Percentiles rank a stretch among this genome's conserved stretches.
Conservation (phyloP, 2,329 filamentous ascomycete genomes). For the Hypomyces perniciosus region DNA sequence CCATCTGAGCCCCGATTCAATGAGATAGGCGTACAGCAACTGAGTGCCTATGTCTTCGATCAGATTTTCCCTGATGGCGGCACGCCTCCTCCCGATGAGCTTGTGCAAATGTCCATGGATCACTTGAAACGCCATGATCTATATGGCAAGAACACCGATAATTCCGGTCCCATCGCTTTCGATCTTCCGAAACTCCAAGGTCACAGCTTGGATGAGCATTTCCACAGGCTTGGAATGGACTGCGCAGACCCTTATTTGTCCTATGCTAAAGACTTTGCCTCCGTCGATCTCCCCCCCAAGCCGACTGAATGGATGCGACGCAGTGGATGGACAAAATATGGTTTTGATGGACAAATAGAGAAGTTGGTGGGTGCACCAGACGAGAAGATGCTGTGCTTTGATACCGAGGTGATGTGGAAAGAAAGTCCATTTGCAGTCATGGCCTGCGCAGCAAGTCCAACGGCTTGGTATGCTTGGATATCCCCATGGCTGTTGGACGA, state of each 20-base stretch:
- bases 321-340: constrained; percentile 95
- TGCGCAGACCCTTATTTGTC: constrained; percentile 78
- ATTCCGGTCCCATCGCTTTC: constrained; percentile 70
- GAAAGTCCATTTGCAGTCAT: constrained; percentile 89
- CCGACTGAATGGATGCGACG: constrained; percentile 66
- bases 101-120: constrained; percentile 73
- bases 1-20: constrained; percentile 67
- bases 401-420: constrained; percentile 96
- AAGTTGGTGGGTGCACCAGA: constrained; percentile 67
- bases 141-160: constrained; percentile 83
- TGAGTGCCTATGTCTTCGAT: constrained; percentile 74
- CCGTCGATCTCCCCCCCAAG: constrained; percentile 50
- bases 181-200: constrained; percentile 78
- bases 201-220: constrained; percentile 83
- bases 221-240: constrained; percentile 79
- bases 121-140: constrained; percentile 83
- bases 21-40: constrained; percentile 89
- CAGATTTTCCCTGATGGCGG: constrained; percentile 68
- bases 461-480: constrained; percentile 94
- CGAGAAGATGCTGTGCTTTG: constrained; percentile 80
- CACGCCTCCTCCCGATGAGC: constrained; percentile 56
- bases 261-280: constrained; percentile 68
- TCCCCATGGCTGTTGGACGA: constrained; percentile 92
- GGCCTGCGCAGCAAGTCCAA: constrained; percentile 87
- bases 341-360: constrained; percentile 65